phyloP scores from a whole-genome alignment of 2,329 filamentous ascomycete genomes.

The Monosporascus sp. region DNA sequence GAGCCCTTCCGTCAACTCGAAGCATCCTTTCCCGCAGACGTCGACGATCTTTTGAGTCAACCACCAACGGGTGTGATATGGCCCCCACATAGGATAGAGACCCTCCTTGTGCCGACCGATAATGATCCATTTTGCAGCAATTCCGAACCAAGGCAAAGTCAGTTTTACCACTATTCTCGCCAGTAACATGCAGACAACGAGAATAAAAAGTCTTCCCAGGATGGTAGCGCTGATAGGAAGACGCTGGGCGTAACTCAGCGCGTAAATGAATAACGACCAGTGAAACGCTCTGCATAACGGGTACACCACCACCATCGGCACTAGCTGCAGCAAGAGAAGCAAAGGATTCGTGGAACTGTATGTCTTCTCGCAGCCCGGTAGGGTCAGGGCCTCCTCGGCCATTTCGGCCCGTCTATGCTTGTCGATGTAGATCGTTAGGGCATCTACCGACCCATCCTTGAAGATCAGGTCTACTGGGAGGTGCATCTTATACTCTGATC shows the following conservation, averaged over 20 bases:
- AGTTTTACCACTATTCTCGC: constrained; percentile 35
- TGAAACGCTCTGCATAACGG: constrained; percentile 46
- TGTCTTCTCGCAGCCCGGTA: constrained; percentile 34
- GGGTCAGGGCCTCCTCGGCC: constrained; percentile 8
- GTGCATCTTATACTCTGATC: constrained; percentile 43
- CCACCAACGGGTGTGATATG: constrained; percentile 57
- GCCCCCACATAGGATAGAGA: constrained; percentile 55
- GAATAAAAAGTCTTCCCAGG: constrained; percentile 42
- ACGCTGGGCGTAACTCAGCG: constrained; percentile 35
- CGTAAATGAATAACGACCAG: constrained; percentile 49
- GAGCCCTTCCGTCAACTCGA: constrained; percentile 34
- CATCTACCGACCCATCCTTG: constrained; percentile 39
- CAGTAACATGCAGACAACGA: constrained; percentile 40
- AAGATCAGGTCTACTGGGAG: constrained; percentile 49
- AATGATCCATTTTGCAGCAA: constrained; percentile 49
- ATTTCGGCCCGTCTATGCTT: constrained; percentile 14
- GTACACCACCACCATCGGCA: constrained; percentile 45
- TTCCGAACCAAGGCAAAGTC: constrained; percentile 41
- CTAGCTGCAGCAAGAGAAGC: constrained; percentile 45
- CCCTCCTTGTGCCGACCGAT: constrained; percentile 50
- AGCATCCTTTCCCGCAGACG: constrained; percentile 44
- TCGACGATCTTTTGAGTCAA: constrained; percentile 48
- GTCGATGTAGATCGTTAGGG: constrained; percentile 35
- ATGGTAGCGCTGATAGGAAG: constrained; percentile 36
- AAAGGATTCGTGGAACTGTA: constrained; percentile 45